Conservation (phyloP, 148 eudicot genomes). For the Silene conica region DNA sequence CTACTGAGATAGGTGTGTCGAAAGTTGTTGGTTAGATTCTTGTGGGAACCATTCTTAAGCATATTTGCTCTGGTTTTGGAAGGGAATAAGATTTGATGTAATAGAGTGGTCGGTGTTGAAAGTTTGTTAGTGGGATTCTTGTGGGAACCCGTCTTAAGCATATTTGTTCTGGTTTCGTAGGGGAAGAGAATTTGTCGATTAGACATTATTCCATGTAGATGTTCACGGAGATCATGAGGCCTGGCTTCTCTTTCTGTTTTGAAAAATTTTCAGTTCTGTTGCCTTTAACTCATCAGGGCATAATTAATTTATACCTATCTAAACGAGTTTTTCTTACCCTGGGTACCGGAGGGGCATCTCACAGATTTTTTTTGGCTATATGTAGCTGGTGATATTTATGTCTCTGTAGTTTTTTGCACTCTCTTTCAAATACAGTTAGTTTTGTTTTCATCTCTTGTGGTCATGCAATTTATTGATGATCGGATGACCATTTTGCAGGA, state of each 20-base stretch:
- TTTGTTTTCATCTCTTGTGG: not conserved
- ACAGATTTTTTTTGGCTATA: no score
- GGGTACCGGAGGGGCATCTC: not conserved
- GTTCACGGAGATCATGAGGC: not conserved
- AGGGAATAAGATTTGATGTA: not conserved
- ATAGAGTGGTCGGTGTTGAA: not conserved
- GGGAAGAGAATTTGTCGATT: not conserved
- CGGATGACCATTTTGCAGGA: slow-evolving; percentile 41
- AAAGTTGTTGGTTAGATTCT: not conserved
- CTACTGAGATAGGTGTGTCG: not conserved
- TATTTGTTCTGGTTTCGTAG: not conserved
- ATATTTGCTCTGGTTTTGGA: not conserved
- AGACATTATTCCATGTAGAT: not conserved
- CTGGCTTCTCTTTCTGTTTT: not conserved
- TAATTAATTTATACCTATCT: not conserved
- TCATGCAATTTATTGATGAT: not conserved
- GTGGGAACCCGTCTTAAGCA: not conserved
- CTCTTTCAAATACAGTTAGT: not conserved
- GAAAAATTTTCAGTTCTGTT: not conserved
- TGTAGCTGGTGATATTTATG: not conserved
- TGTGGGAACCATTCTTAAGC: not conserved
- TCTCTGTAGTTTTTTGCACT: not conserved
- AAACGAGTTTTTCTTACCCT: not conserved
- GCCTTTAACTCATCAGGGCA: not conserved
- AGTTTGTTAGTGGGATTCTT: not conserved